These are phyloP conservation scores for Fusarium sp. DNA, from an alignment of 2,329 filamentous ascomycete genomes.

Conservation along the genomic window DNA sequence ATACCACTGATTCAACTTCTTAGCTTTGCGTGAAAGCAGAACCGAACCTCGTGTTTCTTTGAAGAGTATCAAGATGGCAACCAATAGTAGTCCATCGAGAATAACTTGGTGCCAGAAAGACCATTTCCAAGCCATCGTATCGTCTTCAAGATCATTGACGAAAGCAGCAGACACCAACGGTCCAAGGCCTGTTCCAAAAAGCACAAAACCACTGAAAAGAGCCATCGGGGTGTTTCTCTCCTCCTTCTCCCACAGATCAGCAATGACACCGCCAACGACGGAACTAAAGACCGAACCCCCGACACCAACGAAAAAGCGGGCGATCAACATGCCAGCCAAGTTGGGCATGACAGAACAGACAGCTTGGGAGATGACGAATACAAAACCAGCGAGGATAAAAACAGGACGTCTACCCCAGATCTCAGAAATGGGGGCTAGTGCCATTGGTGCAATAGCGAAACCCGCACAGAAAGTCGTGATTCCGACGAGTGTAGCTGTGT, in stretches of 20 bases:
- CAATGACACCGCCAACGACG: conserved; percentile 91
- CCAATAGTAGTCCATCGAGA: conserved; percentile 66
- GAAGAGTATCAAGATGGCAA: conserved; percentile 74
- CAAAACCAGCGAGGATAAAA: conserved; percentile 75
- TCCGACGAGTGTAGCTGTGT: conserved; percentile 74
- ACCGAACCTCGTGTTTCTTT: conserved; percentile 86
- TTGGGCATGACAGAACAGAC: conserved; percentile 76
- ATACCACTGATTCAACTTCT: conserved; percentile 80
- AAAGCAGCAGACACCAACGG: conserved; percentile 78
- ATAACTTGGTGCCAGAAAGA: conserved; percentile 89
- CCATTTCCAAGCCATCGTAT: conserved; percentile 76
- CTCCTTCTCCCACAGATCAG: conserved; percentile 82
- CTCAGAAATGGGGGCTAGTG: conserved; percentile 87
- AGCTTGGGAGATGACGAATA: conserved; percentile 77
- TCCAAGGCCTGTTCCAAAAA: conserved; percentile 82
- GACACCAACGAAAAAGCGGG: conserved; percentile 80
- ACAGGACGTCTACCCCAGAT: conserved; percentile 88
- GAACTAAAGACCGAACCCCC: conserved; percentile 83
- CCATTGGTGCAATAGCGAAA: conserved; percentile 86
- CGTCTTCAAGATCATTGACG: conserved; percentile 63
- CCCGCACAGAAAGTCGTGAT: conserved; percentile 85
- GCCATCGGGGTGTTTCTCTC: conserved; percentile 91
- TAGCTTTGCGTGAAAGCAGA: conserved; percentile 78
- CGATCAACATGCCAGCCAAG: conserved; percentile 77
- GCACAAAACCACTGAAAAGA: conserved; percentile 80